phyloP scores from a whole-genome alignment of 1,139 yeast genomes.

The Suhomyces bokatorum region DNA sequence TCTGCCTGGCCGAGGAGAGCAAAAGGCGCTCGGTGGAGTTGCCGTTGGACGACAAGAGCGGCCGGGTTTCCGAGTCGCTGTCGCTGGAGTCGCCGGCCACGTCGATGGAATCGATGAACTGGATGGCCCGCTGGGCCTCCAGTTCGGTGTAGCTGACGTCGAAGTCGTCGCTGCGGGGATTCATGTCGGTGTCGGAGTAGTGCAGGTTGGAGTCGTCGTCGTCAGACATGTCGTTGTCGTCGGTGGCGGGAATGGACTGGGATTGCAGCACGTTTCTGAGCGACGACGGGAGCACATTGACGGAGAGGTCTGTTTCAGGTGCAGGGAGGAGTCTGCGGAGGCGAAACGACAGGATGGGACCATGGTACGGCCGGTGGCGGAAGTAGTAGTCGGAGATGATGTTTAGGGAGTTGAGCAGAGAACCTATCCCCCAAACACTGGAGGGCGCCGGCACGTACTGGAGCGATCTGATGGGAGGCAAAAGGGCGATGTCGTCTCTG shows the following conservation, averaged over 20 bases:
- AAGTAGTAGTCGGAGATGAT: conserved; percentile 18
- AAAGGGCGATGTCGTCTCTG: not conserved
- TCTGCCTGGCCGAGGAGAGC: conserved; percentile 32
- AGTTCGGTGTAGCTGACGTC: conserved; percentile 8
- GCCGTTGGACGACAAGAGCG: conserved; percentile 1
- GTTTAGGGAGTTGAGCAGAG: conserved; percentile 16
- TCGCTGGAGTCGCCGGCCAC: conserved; percentile 10
- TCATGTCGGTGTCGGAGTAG: conserved; percentile 2
- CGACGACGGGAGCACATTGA: conserved; percentile 6
- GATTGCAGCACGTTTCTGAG: conserved; percentile 1
- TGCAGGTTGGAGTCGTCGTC: conserved; percentile 7
- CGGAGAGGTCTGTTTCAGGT: conserved; percentile 6
- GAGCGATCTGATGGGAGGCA: conserved; percentile 3
- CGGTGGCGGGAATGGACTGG: not conserved
- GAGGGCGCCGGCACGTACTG: conserved; percentile 4
- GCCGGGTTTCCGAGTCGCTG: conserved; percentile 5
- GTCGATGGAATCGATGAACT: conserved; percentile 12
- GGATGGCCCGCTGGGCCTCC: conserved; percentile 11
- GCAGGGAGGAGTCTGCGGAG: conserved; percentile 1
- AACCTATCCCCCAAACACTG: conserved; percentile 12
- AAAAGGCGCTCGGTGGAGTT: conserved; percentile 26
- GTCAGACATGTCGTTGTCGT: conserved; percentile 2
- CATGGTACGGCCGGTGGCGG: conserved; percentile 8
- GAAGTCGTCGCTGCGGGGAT: conserved; percentile 2
- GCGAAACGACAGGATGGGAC: not conserved